A percentile compares a stretch with the other conserved stretches of the same genome.
These are phyloP conservation scores for Ophiostoma australiae DNA, from an alignment of 2,329 filamentous ascomycete genomes.

Conservation along the genomic window DNA sequence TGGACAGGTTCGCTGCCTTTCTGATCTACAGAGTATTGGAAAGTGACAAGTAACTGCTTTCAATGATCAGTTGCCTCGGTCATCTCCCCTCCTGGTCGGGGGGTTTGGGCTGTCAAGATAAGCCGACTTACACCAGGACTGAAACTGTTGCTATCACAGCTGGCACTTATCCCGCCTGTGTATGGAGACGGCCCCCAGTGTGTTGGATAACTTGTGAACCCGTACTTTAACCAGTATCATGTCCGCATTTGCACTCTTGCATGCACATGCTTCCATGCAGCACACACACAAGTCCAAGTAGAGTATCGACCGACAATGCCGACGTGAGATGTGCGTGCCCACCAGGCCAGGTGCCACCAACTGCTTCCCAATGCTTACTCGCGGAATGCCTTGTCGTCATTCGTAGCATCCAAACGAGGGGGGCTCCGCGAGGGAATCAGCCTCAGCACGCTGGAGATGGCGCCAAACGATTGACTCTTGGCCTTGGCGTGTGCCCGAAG, in stretches of 20 bases:
- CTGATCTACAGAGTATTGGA: not conserved
- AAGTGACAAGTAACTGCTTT: not conserved
- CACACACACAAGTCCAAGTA: not conserved
- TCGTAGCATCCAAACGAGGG: not conserved
- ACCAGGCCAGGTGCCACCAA: not conserved
- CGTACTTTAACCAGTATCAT: not conserved
- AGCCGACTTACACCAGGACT: not conserved
- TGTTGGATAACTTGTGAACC: not conserved
- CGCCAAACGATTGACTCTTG: not conserved
- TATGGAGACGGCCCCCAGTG: not conserved
- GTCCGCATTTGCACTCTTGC: not conserved
- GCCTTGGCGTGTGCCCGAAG: not conserved
- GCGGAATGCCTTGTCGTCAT: not conserved
- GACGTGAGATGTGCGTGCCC: conserved; percentile 5
- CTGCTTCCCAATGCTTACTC: not conserved
- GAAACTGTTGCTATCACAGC: not conserved
- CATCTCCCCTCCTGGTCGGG: not conserved
- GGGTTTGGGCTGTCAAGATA: not conserved
- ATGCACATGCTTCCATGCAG: not conserved
- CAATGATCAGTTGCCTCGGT: not conserved
- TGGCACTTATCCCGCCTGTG: not conserved
- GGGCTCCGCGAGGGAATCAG: not conserved
- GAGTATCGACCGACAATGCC: not conserved
- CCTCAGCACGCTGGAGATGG: not conserved
- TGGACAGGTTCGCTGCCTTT: not conserved